Base-by-base conservation (phyloP, 192 early-diverging fungal species). In the Pilaira anomala region DNA sequence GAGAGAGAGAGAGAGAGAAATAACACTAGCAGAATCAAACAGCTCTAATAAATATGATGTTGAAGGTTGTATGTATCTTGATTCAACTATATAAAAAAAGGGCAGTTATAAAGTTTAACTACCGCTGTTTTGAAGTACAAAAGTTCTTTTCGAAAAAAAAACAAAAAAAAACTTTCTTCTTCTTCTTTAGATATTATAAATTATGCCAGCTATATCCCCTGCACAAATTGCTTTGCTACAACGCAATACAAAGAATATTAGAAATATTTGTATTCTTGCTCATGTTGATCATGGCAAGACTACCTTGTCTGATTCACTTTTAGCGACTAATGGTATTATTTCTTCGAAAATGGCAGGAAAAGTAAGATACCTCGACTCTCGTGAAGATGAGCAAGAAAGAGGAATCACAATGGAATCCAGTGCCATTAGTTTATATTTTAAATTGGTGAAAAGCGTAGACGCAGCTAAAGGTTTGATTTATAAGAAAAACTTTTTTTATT, bases 201-300 rank as follows among this genome's bases (percentile, higher is more conserved):
- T 3, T 26, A 90, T 90, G 88, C 88, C 91, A 12, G 76, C 84
- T 52, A 79, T 90, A 19, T 80, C 82, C 22, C 79, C 87, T 40
- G 39, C 78, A 30, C 85, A 87, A 59, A 80, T 92, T 36, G 78
- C 80, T 28, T 73, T 77, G 36, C 77, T 97, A 52, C 93, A 94
- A 63, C 77, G 73, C 6, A 85, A 86, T 63, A 70, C 80, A 24
- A 71, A 75, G 45, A 79, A 85, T 60, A 93, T 98, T 36, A 82
- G 97, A 57, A 99, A 99, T 71, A 91, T 99, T 46, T 98, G 96
- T 73, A 97, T 99, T 50, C 77, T 99, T 25, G 97, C 97, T 1
- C 97, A 99, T 67, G 97, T 99, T 28, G 97, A 98, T 81, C 94
- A 96, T 76, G 94, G 92, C 64, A 99, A 99, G 72, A 99, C 97